A percentile compares a stretch with the other conserved stretches of the same genome.
Evolutionary conservation across 2,329 filamentous ascomycete genomes (phyloP).

Genomic region (Cladorrhinum sp.): DNA sequence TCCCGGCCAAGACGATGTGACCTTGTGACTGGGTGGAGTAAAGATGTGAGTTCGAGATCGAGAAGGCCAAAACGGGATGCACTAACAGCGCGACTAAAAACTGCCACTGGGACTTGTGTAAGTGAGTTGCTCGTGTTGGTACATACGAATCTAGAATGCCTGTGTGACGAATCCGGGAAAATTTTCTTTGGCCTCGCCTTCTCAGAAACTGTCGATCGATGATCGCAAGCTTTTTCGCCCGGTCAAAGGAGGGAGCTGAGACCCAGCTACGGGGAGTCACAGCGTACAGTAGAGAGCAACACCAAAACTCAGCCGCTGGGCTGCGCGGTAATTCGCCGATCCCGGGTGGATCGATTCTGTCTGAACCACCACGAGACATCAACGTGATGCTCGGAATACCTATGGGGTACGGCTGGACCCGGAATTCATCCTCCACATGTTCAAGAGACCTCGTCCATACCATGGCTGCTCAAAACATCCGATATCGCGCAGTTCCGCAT

Average conservation of each 20-base stretch:
- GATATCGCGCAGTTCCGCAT: conserved; percentile 20
- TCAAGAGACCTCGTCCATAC: background rate
- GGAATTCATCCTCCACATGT: background rate
- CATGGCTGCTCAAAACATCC: conserved; percentile 6
- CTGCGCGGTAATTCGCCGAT: conserved; percentile 7
- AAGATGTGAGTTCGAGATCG: no score
- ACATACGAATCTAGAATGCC: background rate
- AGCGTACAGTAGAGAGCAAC: background rate
- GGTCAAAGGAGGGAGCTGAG: background rate
- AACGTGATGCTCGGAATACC: background rate
- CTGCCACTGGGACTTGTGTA: background rate
- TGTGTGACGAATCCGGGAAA: background rate
- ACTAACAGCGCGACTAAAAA: background rate
- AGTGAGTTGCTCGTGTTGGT: background rate
- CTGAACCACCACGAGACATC: background rate
- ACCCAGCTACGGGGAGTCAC: background rate
- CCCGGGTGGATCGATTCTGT: conserved; percentile 1
- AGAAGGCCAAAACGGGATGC: background rate
- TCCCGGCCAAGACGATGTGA: background rate
- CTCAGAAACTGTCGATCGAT: background rate
- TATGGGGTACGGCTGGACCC: background rate
- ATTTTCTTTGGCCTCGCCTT: background rate
- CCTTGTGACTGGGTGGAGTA: no score
- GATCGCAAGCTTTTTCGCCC: background rate
- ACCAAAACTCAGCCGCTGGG: conserved; percentile 4